Percentiles rank a stretch among this genome's conserved stretches.
Evolutionary conservation across 2,329 filamentous ascomycete species (phyloP).

Genomic region (Alternaria novae-zelandiae): DNA sequence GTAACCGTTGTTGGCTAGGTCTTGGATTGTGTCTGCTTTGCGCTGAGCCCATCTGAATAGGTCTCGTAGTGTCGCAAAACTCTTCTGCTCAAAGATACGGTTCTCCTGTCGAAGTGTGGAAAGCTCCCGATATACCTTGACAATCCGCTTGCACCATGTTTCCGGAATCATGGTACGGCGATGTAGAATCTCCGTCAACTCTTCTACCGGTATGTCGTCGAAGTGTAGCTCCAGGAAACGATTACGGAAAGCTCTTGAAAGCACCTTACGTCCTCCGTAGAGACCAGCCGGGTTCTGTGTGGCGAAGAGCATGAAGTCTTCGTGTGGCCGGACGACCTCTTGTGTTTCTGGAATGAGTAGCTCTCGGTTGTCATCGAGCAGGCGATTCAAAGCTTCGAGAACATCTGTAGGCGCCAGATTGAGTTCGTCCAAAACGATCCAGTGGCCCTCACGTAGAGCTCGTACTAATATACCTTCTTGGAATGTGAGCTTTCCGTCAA

Average conservation of each 20-base stretch:
- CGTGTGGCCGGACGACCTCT: constrained; percentile 87
- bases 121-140: constrained; percentile 91
- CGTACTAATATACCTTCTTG: constrained; percentile 94
- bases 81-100: constrained; percentile 93
- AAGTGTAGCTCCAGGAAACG: constrained; percentile 97
- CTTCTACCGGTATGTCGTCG: constrained; percentile 95
- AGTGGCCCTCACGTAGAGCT: constrained; percentile 89
- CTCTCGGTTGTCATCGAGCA: constrained; percentile 95
- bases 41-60: constrained; percentile 94
- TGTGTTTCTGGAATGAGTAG: constrained; percentile 96
- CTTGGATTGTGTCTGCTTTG: constrained; percentile 81
- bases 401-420: constrained; percentile 98
- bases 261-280: constrained; percentile 90
- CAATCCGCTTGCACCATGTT: constrained; percentile 89
- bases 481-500: constrained; percentile 84
- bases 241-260: constrained; percentile 95
- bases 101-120: constrained; percentile 88
- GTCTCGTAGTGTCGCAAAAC: constrained; percentile 94
- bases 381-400: constrained; percentile 90
- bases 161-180: constrained; percentile 87
- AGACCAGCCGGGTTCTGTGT: constrained; percentile 96
- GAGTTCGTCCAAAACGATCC: constrained; percentile 97
- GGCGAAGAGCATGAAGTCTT: constrained; percentile 96
- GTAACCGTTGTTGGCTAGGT: constrained; percentile 90
- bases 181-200: constrained; percentile 89